Evolutionary conservation across 192 early-diverging fungal species (phyloP).

Genomic region (Backusella circina): DNA sequence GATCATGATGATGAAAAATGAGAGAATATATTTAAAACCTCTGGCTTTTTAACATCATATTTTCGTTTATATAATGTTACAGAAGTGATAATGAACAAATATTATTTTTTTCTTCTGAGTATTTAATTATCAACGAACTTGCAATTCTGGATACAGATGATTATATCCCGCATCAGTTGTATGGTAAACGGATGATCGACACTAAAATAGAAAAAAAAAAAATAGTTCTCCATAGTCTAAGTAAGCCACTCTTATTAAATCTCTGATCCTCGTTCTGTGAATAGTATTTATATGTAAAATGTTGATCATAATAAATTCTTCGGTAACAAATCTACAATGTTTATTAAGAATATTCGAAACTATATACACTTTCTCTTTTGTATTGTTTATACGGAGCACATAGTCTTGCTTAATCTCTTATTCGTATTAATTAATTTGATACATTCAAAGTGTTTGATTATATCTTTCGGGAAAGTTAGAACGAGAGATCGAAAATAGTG

Average conservation of each 20-base stretch:
- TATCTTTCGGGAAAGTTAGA: not conserved
- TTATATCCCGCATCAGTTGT: not conserved
- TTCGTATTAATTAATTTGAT: not conserved
- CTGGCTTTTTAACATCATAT: not conserved
- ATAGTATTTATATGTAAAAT: constrained; percentile 2
- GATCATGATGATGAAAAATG: not conserved
- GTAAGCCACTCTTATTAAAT: not conserved
- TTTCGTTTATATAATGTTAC: not conserved
- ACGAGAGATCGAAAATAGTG: not conserved
- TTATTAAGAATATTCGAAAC: not conserved
- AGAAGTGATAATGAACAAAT: not conserved
- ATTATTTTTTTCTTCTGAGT: not conserved
- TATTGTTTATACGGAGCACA: not conserved
- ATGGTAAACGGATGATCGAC: not conserved
- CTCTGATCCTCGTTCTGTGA: not conserved
- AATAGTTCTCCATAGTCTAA: not conserved
- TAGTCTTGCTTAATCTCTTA: not conserved
- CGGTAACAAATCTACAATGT: not conserved
- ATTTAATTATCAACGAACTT: not conserved
- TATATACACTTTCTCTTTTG: not conserved
- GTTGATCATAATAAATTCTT: not conserved
- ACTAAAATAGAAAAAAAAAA: not conserved
- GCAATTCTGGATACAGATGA: not conserved
- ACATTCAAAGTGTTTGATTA: not conserved
- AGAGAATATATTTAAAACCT: not conserved